phyloP scores from a whole-genome alignment of 768 basidiomycete genomes.

The Suillus tomentosus region DNA sequence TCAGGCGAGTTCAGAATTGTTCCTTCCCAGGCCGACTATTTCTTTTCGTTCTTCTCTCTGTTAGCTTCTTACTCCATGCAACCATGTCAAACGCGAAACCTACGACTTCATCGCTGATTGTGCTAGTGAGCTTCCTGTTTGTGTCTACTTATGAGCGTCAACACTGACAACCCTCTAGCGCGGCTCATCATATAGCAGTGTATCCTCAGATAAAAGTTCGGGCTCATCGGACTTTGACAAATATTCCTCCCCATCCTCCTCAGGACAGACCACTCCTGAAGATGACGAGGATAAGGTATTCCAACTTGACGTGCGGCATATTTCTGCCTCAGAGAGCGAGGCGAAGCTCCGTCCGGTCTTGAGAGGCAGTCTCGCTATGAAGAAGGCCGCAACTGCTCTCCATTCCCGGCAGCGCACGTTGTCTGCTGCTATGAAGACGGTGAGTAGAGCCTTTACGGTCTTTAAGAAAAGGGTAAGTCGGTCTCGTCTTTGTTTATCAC shows the following conservation, averaged over 20 bases:
- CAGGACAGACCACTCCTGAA: conserved; percentile 35
- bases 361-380: conserved; percentile 11
- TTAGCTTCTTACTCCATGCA: conserved; percentile 1
- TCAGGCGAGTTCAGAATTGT: conserved; percentile 3
- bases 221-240: conserved; percentile 21
- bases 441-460: conserved; percentile 23
- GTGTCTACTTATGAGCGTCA: too few species aligned
- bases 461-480: conserved; percentile 30
- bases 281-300: conserved; percentile 27
- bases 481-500: background rate
- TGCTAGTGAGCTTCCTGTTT: conserved; percentile 13
- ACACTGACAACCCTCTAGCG: conserved; percentile 10
- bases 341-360: conserved; percentile 16
- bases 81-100: conserved; percentile 16
- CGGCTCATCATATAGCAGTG: conserved; percentile 16
- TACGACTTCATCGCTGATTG: conserved; percentile 20
- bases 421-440: conserved; percentile 23
- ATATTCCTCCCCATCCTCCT: conserved; percentile 23
- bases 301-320: conserved; percentile 13
- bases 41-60: background rate
- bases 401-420: conserved; percentile 19
- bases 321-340: background rate
- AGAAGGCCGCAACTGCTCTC: conserved; percentile 14
- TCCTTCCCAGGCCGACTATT: background rate
- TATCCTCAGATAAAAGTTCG: conserved; percentile 20